Percentiles rank a stretch among this genome's conserved stretches.
Evolutionary conservation across 108 stramenopile genomes (phyloP).

Genomic region (Cyclotella cryptica): DNA sequence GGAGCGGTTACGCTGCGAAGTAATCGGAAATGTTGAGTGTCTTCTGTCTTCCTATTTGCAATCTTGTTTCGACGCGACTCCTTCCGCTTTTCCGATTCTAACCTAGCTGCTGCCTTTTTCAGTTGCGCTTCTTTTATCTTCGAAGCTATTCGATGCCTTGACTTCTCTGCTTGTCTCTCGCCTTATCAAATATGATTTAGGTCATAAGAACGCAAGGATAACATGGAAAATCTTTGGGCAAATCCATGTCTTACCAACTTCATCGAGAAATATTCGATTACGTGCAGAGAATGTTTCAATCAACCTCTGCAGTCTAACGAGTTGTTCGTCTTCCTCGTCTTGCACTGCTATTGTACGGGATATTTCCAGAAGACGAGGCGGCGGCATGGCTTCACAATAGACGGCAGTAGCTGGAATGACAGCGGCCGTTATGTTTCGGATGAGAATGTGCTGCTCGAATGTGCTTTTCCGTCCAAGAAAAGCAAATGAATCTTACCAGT

Average conservation of each 20-base stretch:
- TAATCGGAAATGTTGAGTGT: constrained; percentile 8
- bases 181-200: background rate
- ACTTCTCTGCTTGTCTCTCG: constrained; percentile 60
- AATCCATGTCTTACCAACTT: constrained; percentile 41
- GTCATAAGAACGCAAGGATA: background rate
- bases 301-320: constrained; percentile 77
- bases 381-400: constrained; percentile 91
- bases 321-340: constrained; percentile 84
- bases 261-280: constrained; percentile 71
- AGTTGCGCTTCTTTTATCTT: constrained; percentile 74
- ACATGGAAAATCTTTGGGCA: background rate
- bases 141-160: constrained; percentile 52
- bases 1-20: constrained; percentile 17
- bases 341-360: constrained; percentile 84
- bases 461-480: too few species aligned
- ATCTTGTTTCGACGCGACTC: constrained; percentile 25
- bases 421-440: background rate
- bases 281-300: constrained; percentile 82
- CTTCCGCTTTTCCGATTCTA: constrained; percentile 56
- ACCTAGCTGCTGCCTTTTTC: constrained; percentile 60
- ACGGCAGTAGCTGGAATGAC: constrained; percentile 83
- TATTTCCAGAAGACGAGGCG: constrained; percentile 83
- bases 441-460: too few species aligned
- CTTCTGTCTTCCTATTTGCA: constrained; percentile 21
- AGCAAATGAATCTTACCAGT: background rate